Evolutionary conservation across 2,329 filamentous ascomycete species (phyloP).

Genomic region (Huntiella savannae): DNA sequence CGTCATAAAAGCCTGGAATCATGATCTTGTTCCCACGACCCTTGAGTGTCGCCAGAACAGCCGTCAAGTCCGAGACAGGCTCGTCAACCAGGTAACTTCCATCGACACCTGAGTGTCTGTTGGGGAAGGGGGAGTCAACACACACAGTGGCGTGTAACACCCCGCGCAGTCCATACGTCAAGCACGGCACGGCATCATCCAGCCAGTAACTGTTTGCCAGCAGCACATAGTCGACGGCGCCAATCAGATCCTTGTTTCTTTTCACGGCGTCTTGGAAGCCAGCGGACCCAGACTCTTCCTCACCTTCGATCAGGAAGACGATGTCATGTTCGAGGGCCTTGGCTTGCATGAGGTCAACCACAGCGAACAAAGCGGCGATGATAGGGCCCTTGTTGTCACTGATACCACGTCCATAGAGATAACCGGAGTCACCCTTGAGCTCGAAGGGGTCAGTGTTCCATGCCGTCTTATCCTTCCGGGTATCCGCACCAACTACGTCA

Average conservation of each 20-base stretch:
- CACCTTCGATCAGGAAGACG: slow-evolving; percentile 85
- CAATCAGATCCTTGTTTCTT: slow-evolving; percentile 66
- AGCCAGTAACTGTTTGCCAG: slow-evolving; percentile 98
- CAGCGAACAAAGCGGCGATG: slow-evolving; percentile 81
- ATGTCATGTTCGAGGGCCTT: slow-evolving; percentile 73
- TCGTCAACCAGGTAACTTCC: slow-evolving; percentile 81
- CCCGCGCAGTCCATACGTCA: slow-evolving; percentile 85
- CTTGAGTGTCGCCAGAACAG: slow-evolving; percentile 64
- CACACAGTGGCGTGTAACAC: slow-evolving; percentile 86
- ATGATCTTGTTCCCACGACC: slow-evolving; percentile 62
- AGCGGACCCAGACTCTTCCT: slow-evolving; percentile 85
- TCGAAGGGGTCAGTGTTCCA: slow-evolving; percentile 82
- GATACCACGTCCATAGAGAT: slow-evolving; percentile 85
- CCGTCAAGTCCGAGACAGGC: slow-evolving; percentile 75
- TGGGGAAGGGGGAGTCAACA: slow-evolving; percentile 68
- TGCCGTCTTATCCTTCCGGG: slow-evolving; percentile 44
- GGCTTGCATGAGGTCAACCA: slow-evolving; percentile 72
- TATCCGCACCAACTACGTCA: slow-evolving; percentile 83
- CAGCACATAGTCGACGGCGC: slow-evolving; percentile 81
- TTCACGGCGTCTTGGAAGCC: slow-evolving; percentile 74
- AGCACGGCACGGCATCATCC: slow-evolving; percentile 82
- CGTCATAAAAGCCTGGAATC: slow-evolving; percentile 77
- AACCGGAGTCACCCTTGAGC: slow-evolving; percentile 78
- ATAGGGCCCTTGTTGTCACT: slow-evolving; percentile 97
- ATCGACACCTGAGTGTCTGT: slow-evolving; percentile 92